Conservation (phyloP, 148 eudicot genomes). For the Cornus kousa region DNA sequence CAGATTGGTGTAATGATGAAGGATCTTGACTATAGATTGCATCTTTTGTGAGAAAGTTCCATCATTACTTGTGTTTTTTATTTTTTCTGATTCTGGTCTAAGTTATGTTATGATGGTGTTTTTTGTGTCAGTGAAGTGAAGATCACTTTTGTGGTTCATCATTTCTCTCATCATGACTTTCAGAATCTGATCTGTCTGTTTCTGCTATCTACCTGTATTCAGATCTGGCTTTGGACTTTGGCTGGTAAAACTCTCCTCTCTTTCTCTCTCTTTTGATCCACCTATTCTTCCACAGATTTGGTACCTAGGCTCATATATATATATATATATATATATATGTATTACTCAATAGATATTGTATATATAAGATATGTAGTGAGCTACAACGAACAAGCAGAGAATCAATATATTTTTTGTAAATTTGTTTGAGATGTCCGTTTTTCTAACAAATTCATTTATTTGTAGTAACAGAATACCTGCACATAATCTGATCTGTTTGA, state of each 20-base stretch:
- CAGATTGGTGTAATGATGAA: constrained; percentile 70
- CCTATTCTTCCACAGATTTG: background rate
- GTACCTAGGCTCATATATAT: too few species aligned
- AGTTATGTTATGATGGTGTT: background rate
- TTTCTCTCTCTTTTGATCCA: background rate
- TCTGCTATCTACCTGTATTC: background rate
- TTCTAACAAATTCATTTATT: background rate
- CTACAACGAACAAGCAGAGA: background rate
- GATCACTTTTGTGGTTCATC: constrained; percentile 10
- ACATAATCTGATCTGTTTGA: background rate
- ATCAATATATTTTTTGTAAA: background rate
- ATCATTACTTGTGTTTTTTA: constrained; percentile 11
- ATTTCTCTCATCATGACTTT: constrained; percentile 9
- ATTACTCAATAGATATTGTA: too few species aligned
- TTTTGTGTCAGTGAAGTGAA: constrained; percentile 14
- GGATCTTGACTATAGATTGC: constrained; percentile 21
- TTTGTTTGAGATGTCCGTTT: background rate
- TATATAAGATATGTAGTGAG: background rate
- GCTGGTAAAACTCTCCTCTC: background rate
- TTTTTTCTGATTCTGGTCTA: background rate
- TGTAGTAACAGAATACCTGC: background rate
- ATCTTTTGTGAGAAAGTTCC: constrained; percentile 16
- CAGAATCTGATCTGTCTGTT: constrained; percentile 7
- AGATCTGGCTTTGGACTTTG: constrained; percentile 11
- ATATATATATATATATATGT: background rate